Evolutionary conservation across 2,329 filamentous ascomycete species (phyloP).

Genomic region (Keithomyces neogunnii): DNA sequence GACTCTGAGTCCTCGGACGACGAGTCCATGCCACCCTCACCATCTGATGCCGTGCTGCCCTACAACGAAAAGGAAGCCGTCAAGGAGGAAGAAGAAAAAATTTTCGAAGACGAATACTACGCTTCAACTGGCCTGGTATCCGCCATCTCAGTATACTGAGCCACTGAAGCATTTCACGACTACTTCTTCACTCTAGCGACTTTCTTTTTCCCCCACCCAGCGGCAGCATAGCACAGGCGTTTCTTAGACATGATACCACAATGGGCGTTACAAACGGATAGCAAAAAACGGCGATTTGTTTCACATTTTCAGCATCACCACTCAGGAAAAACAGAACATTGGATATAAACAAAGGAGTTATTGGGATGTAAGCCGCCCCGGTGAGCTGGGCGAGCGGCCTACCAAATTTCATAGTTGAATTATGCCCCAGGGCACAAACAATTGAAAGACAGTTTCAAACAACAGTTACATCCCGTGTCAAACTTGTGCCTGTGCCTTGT

Average conservation of each 20-base stretch:
- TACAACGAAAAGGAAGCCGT: constrained; percentile 50
- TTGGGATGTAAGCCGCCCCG: constrained; percentile 1
- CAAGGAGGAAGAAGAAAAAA: constrained; percentile 33
- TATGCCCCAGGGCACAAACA: background rate
- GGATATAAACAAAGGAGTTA: constrained; percentile 4
- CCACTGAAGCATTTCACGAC: background rate
- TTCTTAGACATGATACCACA: constrained; percentile 17
- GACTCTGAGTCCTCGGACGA: constrained; percentile 64
- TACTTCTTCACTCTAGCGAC: constrained; percentile 4
- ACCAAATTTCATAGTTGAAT: background rate
- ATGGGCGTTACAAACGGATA: constrained; percentile 16
- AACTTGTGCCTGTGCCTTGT: background rate
- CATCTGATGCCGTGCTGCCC: constrained; percentile 46
- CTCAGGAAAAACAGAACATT: constrained; percentile 7
- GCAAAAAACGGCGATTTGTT: constrained; percentile 6
- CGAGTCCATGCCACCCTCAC: constrained; percentile 70
- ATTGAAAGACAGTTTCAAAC: constrained; percentile 7
- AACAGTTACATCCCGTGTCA: background rate
- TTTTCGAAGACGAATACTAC: constrained; percentile 47
- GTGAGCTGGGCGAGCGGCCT: background rate
- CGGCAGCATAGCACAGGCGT: constrained; percentile 22
- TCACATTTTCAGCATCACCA: constrained; percentile 4
- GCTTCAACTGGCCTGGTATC: constrained; percentile 43
- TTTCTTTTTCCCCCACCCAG: constrained; percentile 13
- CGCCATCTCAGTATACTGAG: constrained; percentile 49